Percentiles rank a stretch among this genome's conserved stretches.
Evolutionary conservation across 176 grass and related monocot genomes (phyloP).

Genomic region (Saccharum spontaneum): DNA sequence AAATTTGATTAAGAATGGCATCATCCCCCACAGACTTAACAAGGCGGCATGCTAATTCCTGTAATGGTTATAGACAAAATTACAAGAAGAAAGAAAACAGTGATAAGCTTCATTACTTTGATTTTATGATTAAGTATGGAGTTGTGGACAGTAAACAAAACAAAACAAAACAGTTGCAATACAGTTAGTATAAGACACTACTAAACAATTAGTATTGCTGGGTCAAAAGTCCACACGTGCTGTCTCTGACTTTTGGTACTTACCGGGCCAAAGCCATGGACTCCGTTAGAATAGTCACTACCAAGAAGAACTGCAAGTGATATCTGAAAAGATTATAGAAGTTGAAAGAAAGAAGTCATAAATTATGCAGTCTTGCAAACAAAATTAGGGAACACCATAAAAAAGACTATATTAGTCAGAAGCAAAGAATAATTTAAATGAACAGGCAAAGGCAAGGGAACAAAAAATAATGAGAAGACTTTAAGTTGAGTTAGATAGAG

Average conservation of each 20-base stretch:
- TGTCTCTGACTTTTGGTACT: constrained; percentile 35
- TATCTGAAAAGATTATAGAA: constrained; percentile 57
- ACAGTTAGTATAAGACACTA: background rate
- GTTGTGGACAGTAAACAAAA: constrained; percentile 16
- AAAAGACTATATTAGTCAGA: constrained; percentile 3
- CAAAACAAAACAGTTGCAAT: constrained; percentile 20
- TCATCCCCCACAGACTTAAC: constrained; percentile 86
- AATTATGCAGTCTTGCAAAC: constrained; percentile 13
- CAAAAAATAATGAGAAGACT: constrained; percentile 7
- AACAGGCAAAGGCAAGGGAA: background rate
- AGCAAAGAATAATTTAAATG: background rate
- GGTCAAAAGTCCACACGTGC: background rate
- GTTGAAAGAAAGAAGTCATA: background rate
- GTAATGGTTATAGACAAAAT: constrained; percentile 40
- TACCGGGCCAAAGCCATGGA: constrained; percentile 81
- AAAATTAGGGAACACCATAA: background rate
- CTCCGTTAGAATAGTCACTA: constrained; percentile 83
- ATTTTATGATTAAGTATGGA: background rate
- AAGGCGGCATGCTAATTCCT: constrained; percentile 87
- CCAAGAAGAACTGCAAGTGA: constrained; percentile 91
- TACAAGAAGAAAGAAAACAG: background rate
- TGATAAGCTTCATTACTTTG: background rate
- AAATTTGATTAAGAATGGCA: constrained; percentile 72
- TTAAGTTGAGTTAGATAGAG: constrained; percentile 4
- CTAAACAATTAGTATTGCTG: background rate